A percentile compares a stretch with the other conserved stretches of the same genome.
Conservation (phyloP, 2,329 filamentous ascomycete genomes). For the Claviceps pazoutovae region DNA sequence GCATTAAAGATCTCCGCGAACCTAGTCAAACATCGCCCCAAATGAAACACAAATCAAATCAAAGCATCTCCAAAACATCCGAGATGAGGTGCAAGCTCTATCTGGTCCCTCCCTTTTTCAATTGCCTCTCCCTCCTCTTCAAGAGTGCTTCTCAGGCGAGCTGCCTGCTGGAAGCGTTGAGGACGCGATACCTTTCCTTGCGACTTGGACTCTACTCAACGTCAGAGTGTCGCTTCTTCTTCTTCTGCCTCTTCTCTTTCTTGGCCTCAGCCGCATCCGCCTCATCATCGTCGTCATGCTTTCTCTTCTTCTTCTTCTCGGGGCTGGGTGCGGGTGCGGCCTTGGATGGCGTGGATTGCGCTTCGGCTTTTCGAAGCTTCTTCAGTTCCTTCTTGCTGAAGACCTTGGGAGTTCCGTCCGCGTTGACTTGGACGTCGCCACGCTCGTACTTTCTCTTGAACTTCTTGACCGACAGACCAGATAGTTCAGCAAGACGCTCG, state of each 20-base stretch:
- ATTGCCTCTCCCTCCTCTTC: no score
- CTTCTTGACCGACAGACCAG: constrained; percentile 59
- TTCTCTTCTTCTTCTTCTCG: constrained; percentile 54
- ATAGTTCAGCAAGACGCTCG: constrained; percentile 46
- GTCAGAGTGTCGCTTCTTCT: constrained; percentile 29
- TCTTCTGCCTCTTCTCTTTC: constrained; percentile 43
- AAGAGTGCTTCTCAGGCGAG: no score
- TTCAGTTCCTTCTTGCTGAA: constrained; percentile 66
- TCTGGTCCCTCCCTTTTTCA: constrained; percentile 2
- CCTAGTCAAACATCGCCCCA: background rate
- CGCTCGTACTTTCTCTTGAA: constrained; percentile 68
- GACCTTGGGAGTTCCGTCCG: constrained; percentile 51
- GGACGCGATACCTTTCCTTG: background rate
- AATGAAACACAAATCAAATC: constrained; percentile 17
- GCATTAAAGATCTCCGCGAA: constrained; percentile 3
- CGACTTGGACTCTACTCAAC: constrained; percentile 5
- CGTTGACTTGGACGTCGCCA: constrained; percentile 55
- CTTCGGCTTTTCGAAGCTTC: constrained; percentile 52
- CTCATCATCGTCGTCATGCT: constrained; percentile 53
- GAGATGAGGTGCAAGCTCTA: constrained; percentile 7
- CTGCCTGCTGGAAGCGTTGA: background rate
- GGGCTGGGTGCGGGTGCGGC: constrained; percentile 18
- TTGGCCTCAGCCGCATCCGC: constrained; percentile 47
- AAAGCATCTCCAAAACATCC: constrained; percentile 10
- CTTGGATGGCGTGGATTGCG: constrained; percentile 29